Evolutionary conservation across 371 early-diverging fungal species (phyloP).

Genomic region (Mortierella sp.): DNA sequence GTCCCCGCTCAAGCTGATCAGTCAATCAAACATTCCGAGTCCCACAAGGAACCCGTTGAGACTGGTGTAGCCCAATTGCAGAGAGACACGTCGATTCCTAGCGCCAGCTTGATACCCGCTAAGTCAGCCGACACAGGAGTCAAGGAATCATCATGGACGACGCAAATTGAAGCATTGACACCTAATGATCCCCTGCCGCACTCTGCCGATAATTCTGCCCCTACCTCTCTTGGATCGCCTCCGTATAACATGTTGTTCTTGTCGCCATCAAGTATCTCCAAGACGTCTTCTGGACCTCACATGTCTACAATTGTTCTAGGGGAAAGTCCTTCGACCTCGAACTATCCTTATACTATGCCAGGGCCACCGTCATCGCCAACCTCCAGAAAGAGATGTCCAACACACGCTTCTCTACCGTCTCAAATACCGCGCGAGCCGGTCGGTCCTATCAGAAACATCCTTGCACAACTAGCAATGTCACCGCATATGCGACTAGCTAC

Average conservation of each 20-base stretch:
- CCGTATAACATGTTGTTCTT: background rate
- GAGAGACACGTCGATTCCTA: too few relatives aligned
- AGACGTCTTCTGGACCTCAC: conserved; percentile 1
- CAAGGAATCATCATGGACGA: too few relatives aligned
- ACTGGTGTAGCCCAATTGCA: too few relatives aligned
- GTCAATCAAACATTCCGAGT: background rate
- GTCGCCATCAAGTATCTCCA: background rate
- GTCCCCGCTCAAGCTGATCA: background rate
- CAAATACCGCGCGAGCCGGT: background rate
- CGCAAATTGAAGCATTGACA: background rate
- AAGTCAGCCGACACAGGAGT: too few relatives aligned
- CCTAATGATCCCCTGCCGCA: background rate
- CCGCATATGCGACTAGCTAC: conserved; percentile 14
- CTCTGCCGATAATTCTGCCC: background rate
- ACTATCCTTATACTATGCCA: background rate
- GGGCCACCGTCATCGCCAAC: background rate
- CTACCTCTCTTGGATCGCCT: background rate
- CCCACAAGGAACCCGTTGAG: too few relatives aligned
- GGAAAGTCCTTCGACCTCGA: conserved; percentile 12
- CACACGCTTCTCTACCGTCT: background rate
- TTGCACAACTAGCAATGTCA: conserved; percentile 34
- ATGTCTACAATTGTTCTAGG: conserved; percentile 2
- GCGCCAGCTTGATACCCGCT: too few relatives aligned
- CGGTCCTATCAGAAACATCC: conserved; percentile 13
- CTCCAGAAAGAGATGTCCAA: background rate